A percentile compares a stretch with the other conserved stretches of the same genome.
These are phyloP conservation scores for Acanthamoeba royreba DNA, from an alignment of 208 protist species.

Conservation along the genomic window DNA sequence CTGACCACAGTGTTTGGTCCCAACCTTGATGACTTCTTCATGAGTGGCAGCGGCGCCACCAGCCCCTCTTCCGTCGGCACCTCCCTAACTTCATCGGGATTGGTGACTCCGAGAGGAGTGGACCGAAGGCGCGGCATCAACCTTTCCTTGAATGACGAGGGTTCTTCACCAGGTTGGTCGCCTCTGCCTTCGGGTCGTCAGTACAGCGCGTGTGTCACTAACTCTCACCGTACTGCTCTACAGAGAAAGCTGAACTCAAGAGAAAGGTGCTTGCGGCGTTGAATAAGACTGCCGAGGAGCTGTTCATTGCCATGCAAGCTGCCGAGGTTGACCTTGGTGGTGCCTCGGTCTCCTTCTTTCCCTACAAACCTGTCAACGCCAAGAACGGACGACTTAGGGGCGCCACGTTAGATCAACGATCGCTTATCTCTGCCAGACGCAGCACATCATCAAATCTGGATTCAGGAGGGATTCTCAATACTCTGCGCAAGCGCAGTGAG, in stretches of 20 bases:
- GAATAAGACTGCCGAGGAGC: background rate
- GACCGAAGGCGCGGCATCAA: background rate
- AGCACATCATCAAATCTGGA: background rate
- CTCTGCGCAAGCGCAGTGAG: background rate
- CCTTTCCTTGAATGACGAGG: background rate
- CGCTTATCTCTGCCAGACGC: background rate
- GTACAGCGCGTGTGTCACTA: too few species aligned
- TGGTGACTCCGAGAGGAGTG: background rate
- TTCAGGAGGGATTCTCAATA: background rate
- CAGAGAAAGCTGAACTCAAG: background rate
- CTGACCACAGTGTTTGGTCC: background rate
- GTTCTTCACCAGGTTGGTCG: background rate
- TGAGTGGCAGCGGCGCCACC: background rate
- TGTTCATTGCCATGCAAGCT: background rate
- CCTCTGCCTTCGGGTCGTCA: background rate
- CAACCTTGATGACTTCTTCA: background rate
- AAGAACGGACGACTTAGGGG: background rate
- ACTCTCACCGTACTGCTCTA: background rate
- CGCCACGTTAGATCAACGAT: background rate
- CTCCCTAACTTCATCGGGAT: background rate
- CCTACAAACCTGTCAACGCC: background rate
- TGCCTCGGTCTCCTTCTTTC: background rate
- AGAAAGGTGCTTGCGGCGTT: background rate
- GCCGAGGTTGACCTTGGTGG: background rate
- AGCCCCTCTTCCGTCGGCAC: background rate